Evolutionary conservation across 805 yeast species (phyloP).

Genomic region (Brettanomyces naardenensis): DNA sequence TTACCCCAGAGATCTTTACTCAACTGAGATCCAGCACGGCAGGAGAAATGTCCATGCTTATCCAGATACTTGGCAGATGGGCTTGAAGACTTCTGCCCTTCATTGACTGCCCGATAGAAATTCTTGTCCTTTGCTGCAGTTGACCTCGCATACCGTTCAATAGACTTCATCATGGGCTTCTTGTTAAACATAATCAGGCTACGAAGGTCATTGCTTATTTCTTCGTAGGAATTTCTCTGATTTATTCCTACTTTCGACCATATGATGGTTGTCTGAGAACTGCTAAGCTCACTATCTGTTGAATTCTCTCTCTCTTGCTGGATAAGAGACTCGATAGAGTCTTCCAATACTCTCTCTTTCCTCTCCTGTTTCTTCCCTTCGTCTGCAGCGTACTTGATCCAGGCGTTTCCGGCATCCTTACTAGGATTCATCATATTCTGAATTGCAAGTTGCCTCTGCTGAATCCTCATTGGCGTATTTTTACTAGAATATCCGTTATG

Average conservation of each 20-base stretch:
- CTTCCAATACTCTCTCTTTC: constrained; percentile 1
- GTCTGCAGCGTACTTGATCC: constrained; percentile 14
- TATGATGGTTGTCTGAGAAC: constrained; percentile 5
- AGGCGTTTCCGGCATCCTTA: constrained; percentile 14
- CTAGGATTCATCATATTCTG: constrained; percentile 12
- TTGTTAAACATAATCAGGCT: constrained; percentile 19
- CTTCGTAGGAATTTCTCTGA: constrained; percentile 21
- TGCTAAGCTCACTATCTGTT: constrained; percentile 2
- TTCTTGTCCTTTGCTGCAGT: background rate
- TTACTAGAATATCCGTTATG: too few species aligned
- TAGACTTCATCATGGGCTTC: constrained; percentile 18
- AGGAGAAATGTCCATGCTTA: background rate
- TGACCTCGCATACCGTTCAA: constrained; percentile 4
- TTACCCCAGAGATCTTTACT: background rate
- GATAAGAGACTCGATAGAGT: constrained; percentile 4
- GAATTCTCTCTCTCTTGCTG: constrained; percentile 3
- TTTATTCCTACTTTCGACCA: constrained; percentile 22
- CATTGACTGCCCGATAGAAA: background rate
- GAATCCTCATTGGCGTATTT: constrained; percentile 20
- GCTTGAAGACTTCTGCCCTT: background rate
- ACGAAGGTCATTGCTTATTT: constrained; percentile 22
- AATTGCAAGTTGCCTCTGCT: constrained; percentile 21
- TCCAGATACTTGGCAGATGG: background rate
- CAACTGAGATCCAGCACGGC: background rate
- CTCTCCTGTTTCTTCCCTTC: background rate